Evolutionary conservation across 306 rosid species (phyloP).

Genomic region (Fragaria ananassa): DNA sequence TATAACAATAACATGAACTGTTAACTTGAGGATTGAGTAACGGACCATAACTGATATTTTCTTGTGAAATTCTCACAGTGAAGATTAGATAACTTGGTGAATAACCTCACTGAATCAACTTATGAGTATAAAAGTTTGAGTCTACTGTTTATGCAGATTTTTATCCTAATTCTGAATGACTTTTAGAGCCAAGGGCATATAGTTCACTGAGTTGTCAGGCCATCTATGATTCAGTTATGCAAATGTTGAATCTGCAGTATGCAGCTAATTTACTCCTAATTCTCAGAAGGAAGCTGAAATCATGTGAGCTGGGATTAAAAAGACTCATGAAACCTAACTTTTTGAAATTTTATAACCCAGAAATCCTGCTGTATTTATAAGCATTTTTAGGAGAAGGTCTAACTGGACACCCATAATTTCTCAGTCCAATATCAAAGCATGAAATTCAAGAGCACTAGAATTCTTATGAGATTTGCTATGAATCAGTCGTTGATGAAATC

Average conservation of each 20-base stretch:
- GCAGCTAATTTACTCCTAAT: slow-evolving; percentile 1
- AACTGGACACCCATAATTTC: neutral
- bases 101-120: neutral
- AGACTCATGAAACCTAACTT: neutral
- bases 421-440: neutral
- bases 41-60: neutral
- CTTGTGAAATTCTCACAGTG: neutral
- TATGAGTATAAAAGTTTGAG: neutral
- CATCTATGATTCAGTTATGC: neutral
- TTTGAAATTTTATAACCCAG: neutral
- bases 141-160: neutral
- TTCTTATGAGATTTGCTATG: neutral
- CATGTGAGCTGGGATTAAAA: neutral
- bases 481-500: neutral
- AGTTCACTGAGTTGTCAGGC: neutral
- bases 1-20: slow-evolving; percentile 1
- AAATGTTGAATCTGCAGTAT: neutral
- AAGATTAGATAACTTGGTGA: neutral
- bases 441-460: neutral
- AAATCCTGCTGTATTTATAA: neutral
- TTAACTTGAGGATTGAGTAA: neutral
- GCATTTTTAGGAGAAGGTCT: neutral
- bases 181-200: neutral
- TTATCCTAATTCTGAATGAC: neutral
- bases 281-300: neutral